Conservation (phyloP, 257 asterid species). For the Capsicum pubescens region DNA sequence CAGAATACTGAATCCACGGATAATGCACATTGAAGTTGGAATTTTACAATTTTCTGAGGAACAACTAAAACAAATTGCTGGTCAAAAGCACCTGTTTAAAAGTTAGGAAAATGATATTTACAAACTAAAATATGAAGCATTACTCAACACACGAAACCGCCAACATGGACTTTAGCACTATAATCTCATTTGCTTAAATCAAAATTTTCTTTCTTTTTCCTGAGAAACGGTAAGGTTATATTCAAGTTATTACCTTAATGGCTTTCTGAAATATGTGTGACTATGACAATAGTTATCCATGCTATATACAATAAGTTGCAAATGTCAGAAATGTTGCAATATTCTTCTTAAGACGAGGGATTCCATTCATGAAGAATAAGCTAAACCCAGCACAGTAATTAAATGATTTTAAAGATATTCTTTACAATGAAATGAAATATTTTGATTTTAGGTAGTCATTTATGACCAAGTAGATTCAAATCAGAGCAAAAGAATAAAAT, state of each 20-base stretch:
- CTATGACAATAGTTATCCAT: neutral
- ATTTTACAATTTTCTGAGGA: neutral
- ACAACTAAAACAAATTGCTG: neutral
- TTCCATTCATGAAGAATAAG: slow-evolving; percentile 8
- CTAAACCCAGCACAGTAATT: neutral
- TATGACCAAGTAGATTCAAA: neutral
- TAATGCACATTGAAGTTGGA: neutral
- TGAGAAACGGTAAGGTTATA: neutral
- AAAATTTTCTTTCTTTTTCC: neutral
- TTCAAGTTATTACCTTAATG: slow-evolving; percentile 1
- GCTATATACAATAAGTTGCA: neutral
- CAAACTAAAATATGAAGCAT: neutral
- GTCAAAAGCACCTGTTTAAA: neutral
- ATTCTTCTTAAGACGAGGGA: neutral
- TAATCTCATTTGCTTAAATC: neutral
- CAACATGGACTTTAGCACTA: slow-evolving; percentile 9
- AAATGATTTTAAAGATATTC: neutral
- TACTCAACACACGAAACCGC: neutral
- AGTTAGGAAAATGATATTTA: neutral
- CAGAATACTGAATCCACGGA: neutral
- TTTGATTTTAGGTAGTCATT: neutral
- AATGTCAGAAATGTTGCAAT: neutral
- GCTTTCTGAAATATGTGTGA: neutral
- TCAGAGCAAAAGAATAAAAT: slow-evolving; percentile 20
- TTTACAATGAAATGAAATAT: neutral